These are phyloP conservation scores for Penicillium longicatenatum DNA, from an alignment of 495 filamentous ascomycete species.

Conservation along the genomic window DNA sequence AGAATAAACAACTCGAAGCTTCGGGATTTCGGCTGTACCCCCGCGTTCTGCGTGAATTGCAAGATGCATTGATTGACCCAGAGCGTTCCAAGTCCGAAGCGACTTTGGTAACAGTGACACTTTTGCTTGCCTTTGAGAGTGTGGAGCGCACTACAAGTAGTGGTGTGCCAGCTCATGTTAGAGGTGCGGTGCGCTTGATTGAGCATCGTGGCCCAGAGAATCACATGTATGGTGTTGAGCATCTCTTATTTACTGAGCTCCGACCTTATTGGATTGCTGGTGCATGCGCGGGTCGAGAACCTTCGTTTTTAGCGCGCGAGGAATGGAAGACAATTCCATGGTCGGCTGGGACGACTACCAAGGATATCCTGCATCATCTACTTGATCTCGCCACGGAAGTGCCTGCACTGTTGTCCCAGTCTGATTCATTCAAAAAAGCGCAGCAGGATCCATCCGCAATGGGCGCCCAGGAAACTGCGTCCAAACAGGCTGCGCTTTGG, in stretches of 20 bases:
- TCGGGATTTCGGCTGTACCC: slow-evolving; percentile 43
- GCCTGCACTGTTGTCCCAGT: slow-evolving; percentile 34
- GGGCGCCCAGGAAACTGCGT: slow-evolving; percentile 37
- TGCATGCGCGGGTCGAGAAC: slow-evolving; percentile 33
- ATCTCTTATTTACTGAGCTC: slow-evolving; percentile 45
- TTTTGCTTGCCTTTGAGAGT: slow-evolving; percentile 50
- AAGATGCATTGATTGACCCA: slow-evolving; percentile 43
- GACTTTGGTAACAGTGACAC: slow-evolving; percentile 44
- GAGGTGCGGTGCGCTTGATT: slow-evolving; percentile 44
- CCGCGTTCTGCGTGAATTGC: slow-evolving; percentile 40
- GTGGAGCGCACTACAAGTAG: slow-evolving; percentile 44
- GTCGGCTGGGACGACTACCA: slow-evolving; percentile 42
- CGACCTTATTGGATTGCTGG: slow-evolving; percentile 48
- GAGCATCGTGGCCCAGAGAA: slow-evolving; percentile 49
- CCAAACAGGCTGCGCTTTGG: slow-evolving; percentile 42
- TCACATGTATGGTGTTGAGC: slow-evolving; percentile 48
- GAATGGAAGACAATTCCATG: slow-evolving; percentile 50
- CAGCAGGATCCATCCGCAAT: slow-evolving; percentile 18
- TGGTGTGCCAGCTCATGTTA: slow-evolving; percentile 42
- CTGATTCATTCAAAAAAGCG: slow-evolving; percentile 34
- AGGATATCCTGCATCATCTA: slow-evolving; percentile 45
- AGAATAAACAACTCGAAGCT: slow-evolving; percentile 40
- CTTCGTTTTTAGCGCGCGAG: slow-evolving; percentile 40
- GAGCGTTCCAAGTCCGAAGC: slow-evolving; percentile 47
- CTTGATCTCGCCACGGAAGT: slow-evolving; percentile 45